phyloP scores from a whole-genome alignment of 2,329 filamentous ascomycete species.

The Colletotrichum truncatum region DNA sequence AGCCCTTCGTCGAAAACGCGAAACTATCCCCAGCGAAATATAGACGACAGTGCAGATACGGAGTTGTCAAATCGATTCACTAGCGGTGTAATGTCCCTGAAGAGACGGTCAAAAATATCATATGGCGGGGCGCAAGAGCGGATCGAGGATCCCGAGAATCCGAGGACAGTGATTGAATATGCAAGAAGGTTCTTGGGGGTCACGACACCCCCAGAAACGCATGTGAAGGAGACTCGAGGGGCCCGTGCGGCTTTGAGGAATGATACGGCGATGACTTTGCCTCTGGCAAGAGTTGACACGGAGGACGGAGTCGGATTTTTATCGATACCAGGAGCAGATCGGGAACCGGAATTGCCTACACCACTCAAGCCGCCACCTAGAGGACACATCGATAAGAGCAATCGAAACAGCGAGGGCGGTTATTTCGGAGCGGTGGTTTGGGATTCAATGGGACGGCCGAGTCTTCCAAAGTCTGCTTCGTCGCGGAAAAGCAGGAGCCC shows the following conservation, averaged over 20 bases:
- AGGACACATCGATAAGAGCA: neutral
- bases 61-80: neutral
- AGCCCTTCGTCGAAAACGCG: neutral
- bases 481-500: neutral
- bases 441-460: neutral
- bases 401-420: neutral
- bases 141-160: neutral
- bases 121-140: neutral
- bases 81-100: neutral
- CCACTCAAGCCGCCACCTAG: conserved; percentile 13
- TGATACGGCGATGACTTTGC: neutral
- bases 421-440: neutral
- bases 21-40: neutral
- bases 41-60: neutral
- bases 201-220: neutral
- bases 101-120: neutral
- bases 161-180: neutral
- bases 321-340: neutral
- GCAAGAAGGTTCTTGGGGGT: neutral
- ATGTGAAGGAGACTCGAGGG: neutral
- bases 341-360: neutral
- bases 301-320: conserved; percentile 23
- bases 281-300: conserved; percentile 2
- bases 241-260: neutral
- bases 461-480: neutral